phyloP scores from a whole-genome alignment of 257 asterid genomes.

The Ophiorrhiza pumila region DNA sequence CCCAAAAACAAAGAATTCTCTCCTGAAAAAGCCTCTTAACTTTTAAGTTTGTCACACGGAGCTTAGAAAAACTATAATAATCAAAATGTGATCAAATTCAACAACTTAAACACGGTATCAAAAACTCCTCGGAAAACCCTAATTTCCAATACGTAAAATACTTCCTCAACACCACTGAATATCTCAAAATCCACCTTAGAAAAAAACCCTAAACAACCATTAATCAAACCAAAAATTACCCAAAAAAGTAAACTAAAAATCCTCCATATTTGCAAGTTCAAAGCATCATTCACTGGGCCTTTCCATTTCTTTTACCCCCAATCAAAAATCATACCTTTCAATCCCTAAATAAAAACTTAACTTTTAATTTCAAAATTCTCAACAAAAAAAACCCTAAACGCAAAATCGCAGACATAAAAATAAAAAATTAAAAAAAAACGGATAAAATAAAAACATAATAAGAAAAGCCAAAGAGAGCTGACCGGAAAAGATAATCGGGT shows the following conservation, averaged over 20 bases:
- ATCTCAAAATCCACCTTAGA: neutral
- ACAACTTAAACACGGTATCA: neutral
- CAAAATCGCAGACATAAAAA: neutral
- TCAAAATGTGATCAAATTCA: slow-evolving; percentile 1
- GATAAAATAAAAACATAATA: neutral
- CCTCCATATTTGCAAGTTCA: neutral
- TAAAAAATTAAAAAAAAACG: neutral
- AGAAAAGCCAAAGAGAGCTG: slow-evolving; percentile 19
- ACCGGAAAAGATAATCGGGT: slow-evolving; percentile 24
- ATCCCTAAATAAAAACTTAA: slow-evolving; percentile 2
- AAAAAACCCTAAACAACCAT: neutral
- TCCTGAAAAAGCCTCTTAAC: neutral
- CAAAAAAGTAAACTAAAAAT: neutral
- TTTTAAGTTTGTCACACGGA: too few relatives aligned
- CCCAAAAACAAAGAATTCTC: neutral
- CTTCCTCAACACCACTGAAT: neutral
- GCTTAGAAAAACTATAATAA: neutral
- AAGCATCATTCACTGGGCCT: neutral
- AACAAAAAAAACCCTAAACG: neutral
- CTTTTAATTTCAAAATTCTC: neutral
- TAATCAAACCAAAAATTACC: neutral
- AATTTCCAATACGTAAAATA: neutral
- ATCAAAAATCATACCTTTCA: neutral
- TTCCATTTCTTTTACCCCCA: neutral
- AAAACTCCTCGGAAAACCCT: slow-evolving; percentile 19